These are phyloP conservation scores for Cyclostephanos tholiformis DNA, from an alignment of 108 stramenopile genomes.

Conservation along the genomic window DNA sequence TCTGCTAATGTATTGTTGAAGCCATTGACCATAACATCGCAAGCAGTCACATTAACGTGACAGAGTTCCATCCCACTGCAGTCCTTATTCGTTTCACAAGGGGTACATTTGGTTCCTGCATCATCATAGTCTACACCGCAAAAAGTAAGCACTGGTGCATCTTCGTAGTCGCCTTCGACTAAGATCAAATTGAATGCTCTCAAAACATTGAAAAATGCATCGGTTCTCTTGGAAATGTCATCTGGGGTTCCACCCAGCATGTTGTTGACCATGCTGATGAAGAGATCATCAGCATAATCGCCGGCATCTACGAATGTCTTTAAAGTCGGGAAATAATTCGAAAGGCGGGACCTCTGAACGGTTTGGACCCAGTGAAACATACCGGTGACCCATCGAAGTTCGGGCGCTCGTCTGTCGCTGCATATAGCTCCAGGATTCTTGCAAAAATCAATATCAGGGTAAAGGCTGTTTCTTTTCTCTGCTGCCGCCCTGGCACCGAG, in stretches of 20 bases:
- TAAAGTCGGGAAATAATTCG: slow-evolving; percentile 33
- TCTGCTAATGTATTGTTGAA: not conserved
- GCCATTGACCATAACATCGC: not conserved
- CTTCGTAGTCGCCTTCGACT: not conserved
- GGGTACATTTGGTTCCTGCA: slow-evolving; percentile 4
- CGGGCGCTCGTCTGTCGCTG: slow-evolving; percentile 25
- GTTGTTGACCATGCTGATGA: slow-evolving; percentile 28
- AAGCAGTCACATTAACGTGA: slow-evolving; percentile 4
- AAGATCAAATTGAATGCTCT: slow-evolving; percentile 25
- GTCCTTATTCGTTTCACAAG: slow-evolving; percentile 1
- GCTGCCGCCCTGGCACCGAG: slow-evolving; percentile 33
- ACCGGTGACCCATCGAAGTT: slow-evolving; percentile 52
- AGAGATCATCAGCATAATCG: slow-evolving; percentile 22
- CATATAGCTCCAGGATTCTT: slow-evolving; percentile 43
- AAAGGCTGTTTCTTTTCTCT: slow-evolving; percentile 15
- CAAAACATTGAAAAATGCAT: slow-evolving; percentile 16
- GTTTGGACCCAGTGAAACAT: slow-evolving; percentile 52
- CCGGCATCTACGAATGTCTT: slow-evolving; percentile 39
- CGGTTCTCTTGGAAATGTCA: slow-evolving; percentile 22
- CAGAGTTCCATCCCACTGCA: slow-evolving; percentile 18
- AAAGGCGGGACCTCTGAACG: slow-evolving; percentile 31
- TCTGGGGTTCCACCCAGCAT: slow-evolving; percentile 22
- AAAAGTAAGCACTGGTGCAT: no score
- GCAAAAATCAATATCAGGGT: slow-evolving; percentile 47
- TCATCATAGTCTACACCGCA: slow-evolving; percentile 3